Base-by-base conservation (phyloP, 1,284 basidiomycete genomes). In the Puccinia brachypodii region DNA sequence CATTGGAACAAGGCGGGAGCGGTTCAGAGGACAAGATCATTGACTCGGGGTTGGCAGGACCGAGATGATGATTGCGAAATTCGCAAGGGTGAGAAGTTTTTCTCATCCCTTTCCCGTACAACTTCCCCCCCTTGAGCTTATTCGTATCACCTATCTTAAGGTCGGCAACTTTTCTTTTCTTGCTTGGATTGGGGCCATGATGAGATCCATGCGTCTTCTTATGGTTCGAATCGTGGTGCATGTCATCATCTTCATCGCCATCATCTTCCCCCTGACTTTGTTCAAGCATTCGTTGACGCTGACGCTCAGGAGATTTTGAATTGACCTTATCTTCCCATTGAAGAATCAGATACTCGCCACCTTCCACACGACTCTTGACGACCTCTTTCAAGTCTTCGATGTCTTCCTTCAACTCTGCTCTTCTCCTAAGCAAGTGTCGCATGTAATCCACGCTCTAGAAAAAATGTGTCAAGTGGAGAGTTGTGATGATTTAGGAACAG, bases 361-460 rank as follows among this genome's bases (percentile, higher is more conserved):
- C 82, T 2, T 76, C 82, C 19, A 85, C 84, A 73, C 82, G 83
- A 76, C 82, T 82, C 40, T 31, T 38, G 0, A 85, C 81, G 62
- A 84, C 72, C 7, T 42, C 13, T 76, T 85, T 84, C 60, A 85
- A 68, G 16, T 84, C 64, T 56, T 84, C 82, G 44, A 85, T 62
- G 68, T 85, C 84, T 60, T 84, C 84, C 31, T 71, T 74, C 47
- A 82, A 78, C 14, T 83, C 83, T 13, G 71, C 56, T 2, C 84
- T 82, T 13, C 78, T 66, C 50, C 76, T 82, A 3, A 83, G 82
- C 3, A 85, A 78, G 71, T 77, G 84, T 25, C 83, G 76, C 72
- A 85, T 84, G 82, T 85, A 85, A 72, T 85, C 84, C 76, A 83
- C 79, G 22, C 79, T 81, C 71, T 81, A 50, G 25, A 60, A 28